phyloP scores from a whole-genome alignment of 345 rosid genomes.

The Corchorus olitorius region DNA sequence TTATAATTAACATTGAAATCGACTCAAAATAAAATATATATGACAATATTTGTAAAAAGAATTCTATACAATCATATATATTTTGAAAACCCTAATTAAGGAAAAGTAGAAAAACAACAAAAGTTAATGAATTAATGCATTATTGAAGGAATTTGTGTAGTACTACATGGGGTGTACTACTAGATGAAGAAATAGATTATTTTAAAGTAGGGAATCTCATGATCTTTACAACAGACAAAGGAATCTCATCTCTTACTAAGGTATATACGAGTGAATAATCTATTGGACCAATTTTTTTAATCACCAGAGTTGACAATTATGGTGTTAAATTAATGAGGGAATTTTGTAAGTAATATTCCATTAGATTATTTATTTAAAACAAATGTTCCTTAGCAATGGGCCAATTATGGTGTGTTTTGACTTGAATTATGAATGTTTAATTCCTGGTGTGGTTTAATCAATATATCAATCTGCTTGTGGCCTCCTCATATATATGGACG shows the following conservation, averaged over 20 bases:
- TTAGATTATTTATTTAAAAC: not conserved
- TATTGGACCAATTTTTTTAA: constrained; percentile 5
- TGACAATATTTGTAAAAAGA: too few relatives aligned
- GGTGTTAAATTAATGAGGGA: not conserved
- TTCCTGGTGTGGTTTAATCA: constrained; percentile 22
- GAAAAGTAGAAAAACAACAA: too few relatives aligned
- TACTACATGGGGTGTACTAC: not conserved
- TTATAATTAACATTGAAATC: too few relatives aligned
- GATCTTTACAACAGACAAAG: constrained; percentile 17
- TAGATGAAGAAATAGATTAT: constrained; percentile 25
- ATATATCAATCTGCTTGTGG: not conserved
- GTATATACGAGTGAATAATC: constrained; percentile 25
- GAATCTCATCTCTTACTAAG: constrained; percentile 17
- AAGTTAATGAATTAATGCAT: not conserved
- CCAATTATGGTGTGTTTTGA: constrained; percentile 38
- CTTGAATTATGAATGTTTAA: constrained; percentile 30
- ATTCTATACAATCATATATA: too few relatives aligned
- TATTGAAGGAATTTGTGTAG: not conserved
- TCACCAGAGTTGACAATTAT: constrained; percentile 24
- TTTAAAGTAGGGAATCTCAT: constrained; percentile 26
- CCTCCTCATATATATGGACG: not conserved
- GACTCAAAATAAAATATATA: too few relatives aligned
- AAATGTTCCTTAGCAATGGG: constrained; percentile 6
- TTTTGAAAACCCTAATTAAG: too few relatives aligned
- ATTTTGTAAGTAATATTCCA: constrained; percentile 1